Evolutionary conservation across 306 rosid genomes (phyloP), one percentile per base, ranked within the genome.

Genomic region (Argentina anserina): DNA sequence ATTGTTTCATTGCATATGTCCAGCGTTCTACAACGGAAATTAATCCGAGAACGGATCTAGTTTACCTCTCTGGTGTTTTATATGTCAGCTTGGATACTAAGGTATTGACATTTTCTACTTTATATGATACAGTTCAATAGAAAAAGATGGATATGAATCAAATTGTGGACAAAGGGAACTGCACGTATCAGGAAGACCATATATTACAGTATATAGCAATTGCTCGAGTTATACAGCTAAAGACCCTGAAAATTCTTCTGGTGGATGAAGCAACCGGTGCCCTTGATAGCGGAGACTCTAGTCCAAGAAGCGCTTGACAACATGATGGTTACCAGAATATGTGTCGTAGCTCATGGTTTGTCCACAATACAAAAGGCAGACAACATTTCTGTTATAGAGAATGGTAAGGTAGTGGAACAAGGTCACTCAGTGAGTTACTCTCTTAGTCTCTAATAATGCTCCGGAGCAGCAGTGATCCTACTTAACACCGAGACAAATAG

Each of bases 221-320:
- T 71, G 90, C 87, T 14, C 1, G 86, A 58, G 87, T 86, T 15
- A 69, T 88, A 53, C n/a, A n/a, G n/a, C 66, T 88, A 9, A 81
- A 77, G 74, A 72, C 84, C 14, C 93, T 78, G 31, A 62, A 78
- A 84, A 73, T 82, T 55, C 80, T 85, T 50, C 85, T 80, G 0
- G 55, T 85, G 41, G 92, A 87, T 37, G 92, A 83, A 61, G 92
- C 92, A 40, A 83, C 89, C 67, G 83, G 86, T 77, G 89, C 88
- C 15, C 81, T 85, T 5, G 90, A 88, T 63, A 9, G 85, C 90
- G 20, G 92, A 88, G 80, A 83, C 69, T n/a, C 70, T 85, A n/a
- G 92, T 81, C 43, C 86, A 88, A 29, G 82, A 81, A 59, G 80
- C 86, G 1, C 20, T 78, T 15, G 84, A 86, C 63, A 33, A 33